phyloP scores from a whole-genome alignment of 1,284 basidiomycete genomes.

The Fomitopsis pinicola region DNA sequence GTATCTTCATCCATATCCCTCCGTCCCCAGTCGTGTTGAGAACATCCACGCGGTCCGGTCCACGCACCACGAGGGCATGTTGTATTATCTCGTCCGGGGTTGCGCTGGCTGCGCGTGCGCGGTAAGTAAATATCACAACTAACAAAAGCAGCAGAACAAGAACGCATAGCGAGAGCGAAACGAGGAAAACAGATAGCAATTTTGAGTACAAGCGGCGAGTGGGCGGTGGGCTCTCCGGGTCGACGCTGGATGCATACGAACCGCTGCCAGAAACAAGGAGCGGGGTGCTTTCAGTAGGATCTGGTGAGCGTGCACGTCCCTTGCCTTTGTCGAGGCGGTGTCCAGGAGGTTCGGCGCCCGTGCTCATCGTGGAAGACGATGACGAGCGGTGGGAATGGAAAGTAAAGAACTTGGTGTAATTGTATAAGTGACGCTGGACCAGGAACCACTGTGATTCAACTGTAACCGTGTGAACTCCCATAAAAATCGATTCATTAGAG shows the following conservation, averaged over 20 bases:
- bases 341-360: background rate
- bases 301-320: conserved; percentile 26
- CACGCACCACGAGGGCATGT: conserved; percentile 49
- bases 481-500: no score
- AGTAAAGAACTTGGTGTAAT: no score
- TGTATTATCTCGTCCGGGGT: conserved; percentile 55
- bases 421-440: no score
- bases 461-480: no score
- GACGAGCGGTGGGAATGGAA: background rate
- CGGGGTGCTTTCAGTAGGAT: conserved; percentile 42
- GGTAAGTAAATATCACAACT: conserved; percentile 60
- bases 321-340: conserved; percentile 39
- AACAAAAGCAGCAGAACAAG: conserved; percentile 38
- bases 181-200: conserved; percentile 46
- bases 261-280: conserved; percentile 30
- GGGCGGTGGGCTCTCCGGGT: conserved; percentile 19
- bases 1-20: conserved; percentile 54
- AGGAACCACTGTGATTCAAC: no score
- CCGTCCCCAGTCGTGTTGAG: conserved; percentile 56
- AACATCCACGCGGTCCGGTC: conserved; percentile 58
- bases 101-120: conserved; percentile 46
- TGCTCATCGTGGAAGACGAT: conserved; percentile 12
- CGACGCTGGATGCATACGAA: conserved; percentile 18
- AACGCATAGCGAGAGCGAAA: conserved; percentile 37
- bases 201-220: conserved; percentile 37